Percentiles rank a stretch among this genome's conserved stretches.
These are phyloP conservation scores for Daldinia decipiens DNA, from an alignment of 495 filamentous ascomycete species.

Conservation along the genomic window DNA sequence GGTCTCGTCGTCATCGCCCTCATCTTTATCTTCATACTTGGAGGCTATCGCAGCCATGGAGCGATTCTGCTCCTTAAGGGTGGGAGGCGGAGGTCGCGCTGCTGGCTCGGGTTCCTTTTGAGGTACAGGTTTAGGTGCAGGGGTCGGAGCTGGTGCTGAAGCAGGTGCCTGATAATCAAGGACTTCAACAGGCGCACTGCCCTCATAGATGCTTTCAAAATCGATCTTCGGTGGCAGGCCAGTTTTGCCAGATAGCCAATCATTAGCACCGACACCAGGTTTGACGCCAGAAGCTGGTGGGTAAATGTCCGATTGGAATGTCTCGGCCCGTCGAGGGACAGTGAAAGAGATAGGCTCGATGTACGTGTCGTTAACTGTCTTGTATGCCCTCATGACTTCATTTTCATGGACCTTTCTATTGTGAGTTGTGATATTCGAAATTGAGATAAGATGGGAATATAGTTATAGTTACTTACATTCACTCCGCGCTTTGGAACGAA, in stretches of 20 bases:
- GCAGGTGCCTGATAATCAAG: conserved; percentile 72
- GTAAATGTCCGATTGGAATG: conserved; percentile 97
- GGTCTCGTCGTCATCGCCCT: conserved; percentile 69
- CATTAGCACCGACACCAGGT: conserved; percentile 78
- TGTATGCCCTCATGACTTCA: conserved; percentile 94
- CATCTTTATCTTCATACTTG: conserved; percentile 82
- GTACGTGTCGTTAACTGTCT: conserved; percentile 92
- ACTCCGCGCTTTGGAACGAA: conserved; percentile 96
- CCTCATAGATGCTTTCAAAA: conserved; percentile 90
- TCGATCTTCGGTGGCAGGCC: conserved; percentile 89
- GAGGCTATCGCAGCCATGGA: conserved; percentile 85
- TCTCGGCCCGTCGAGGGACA: conserved; percentile 93
- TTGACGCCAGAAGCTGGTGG: conserved; percentile 81
- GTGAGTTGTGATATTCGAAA: conserved; percentile 23
- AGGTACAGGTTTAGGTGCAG: conserved; percentile 61
- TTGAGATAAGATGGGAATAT: not conserved
- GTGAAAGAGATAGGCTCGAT: conserved; percentile 98
- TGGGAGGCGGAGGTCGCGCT: conserved; percentile 66
- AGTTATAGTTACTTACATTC: conserved; percentile 68
- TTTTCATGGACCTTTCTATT: conserved; percentile 81
- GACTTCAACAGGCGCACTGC: conserved; percentile 77
- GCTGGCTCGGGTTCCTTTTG: conserved; percentile 63
- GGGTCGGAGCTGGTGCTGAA: conserved; percentile 58
- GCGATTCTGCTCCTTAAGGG: conserved; percentile 81
- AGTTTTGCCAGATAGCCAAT: conserved; percentile 89